Conservation (phyloP, 2,329 filamentous ascomycete genomes). For the Zymoseptoria crescenta region DNA sequence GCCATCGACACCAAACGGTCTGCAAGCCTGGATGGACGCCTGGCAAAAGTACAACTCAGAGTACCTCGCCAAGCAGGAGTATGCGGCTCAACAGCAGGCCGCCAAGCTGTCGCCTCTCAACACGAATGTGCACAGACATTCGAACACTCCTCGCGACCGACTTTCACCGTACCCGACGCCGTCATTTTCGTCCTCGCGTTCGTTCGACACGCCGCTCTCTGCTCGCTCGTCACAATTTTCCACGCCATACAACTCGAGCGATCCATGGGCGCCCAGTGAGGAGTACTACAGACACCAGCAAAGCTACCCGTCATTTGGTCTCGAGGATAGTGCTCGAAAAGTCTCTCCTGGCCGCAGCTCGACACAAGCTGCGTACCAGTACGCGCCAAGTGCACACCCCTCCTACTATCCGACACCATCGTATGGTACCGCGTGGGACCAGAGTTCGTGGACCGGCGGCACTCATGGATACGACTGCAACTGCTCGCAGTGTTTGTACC, state of each 20-base stretch:
- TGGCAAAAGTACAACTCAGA: conserved; percentile 56
- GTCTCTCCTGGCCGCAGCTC: conserved; percentile 26
- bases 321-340: conserved; percentile 27
- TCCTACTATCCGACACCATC: conserved; percentile 22
- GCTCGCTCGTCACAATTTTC: conserved; percentile 26
- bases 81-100: conserved; percentile 23
- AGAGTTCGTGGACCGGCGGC: conserved; percentile 24
- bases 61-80: conserved; percentile 26
- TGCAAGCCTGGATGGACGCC: conserved; percentile 55
- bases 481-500: conserved; percentile 29
- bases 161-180: conserved; percentile 31
- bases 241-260: conserved; percentile 27
- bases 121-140: conserved; percentile 52
- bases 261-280: conserved; percentile 27
- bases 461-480: conserved; percentile 30
- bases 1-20: conserved; percentile 66
- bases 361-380: conserved; percentile 24
- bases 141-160: conserved; percentile 38
- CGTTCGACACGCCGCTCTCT: conserved; percentile 24
- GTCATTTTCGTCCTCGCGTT: conserved; percentile 13
- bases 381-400: conserved; percentile 19
- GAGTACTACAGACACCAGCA: conserved; percentile 29
- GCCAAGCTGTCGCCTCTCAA: conserved; percentile 53
- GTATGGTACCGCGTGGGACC: conserved; percentile 28
- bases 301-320: conserved; percentile 27